A percentile compares a stretch with the other conserved stretches of the same genome.
phyloP scores from a whole-genome alignment of 257 asterid genomes.

The Euphrasia confusa region DNA sequence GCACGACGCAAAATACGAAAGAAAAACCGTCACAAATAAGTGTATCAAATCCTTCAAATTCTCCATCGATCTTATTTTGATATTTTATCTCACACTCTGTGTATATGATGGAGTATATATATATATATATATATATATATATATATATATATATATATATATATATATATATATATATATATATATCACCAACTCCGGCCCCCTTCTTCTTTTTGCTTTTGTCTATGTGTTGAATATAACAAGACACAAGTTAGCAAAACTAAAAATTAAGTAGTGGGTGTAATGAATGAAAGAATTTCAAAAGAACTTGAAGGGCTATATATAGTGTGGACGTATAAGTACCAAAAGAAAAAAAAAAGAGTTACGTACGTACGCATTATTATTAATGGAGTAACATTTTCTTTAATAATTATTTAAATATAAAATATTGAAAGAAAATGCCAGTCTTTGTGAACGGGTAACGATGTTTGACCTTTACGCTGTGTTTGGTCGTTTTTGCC shows the following conservation, averaged over 20 bases:
- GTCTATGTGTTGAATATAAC: too few species aligned
- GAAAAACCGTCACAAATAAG: constrained; percentile 39
- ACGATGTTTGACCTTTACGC: constrained; percentile 27
- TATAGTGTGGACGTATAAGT: constrained; percentile 2
- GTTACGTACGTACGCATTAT: constrained; percentile 4
- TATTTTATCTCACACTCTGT: background rate
- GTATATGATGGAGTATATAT: too few species aligned
- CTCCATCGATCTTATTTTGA: constrained; percentile 26
- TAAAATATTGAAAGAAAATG: background rate
- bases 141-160: background rate
- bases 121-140: background rate
- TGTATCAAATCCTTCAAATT: constrained; percentile 43
- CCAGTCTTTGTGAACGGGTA: constrained; percentile 26
- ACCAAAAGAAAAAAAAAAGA: background rate
- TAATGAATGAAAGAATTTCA: background rate
- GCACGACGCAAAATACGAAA: constrained; percentile 36
- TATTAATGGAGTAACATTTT: too few species aligned
- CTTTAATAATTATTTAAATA: background rate
- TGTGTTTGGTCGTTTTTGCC: constrained; percentile 21
- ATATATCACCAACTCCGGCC: background rate
- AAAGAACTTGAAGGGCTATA: constrained; percentile 13
- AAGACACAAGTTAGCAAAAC: too few species aligned
- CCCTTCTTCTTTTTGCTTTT: too few species aligned
- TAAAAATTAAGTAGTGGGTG: constrained; percentile 2
- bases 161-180: too few species aligned